These are phyloP conservation scores for Solioccasus polychromus DNA, from an alignment of 768 basidiomycete genomes.

Conservation along the genomic window DNA sequence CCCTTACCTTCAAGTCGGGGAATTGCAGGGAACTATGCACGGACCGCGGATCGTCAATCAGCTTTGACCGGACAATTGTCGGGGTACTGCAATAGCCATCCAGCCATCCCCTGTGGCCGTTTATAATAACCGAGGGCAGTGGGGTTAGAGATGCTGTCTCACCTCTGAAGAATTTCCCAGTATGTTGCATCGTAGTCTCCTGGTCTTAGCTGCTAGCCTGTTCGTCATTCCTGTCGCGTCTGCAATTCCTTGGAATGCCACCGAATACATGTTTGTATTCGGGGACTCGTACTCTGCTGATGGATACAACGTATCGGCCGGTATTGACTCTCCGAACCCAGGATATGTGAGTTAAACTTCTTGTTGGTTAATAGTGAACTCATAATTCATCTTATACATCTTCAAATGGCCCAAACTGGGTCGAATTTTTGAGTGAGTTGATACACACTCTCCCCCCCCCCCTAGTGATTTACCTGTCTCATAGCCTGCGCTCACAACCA, in stretches of 20 bases:
- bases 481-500: slow-evolving; percentile 54
- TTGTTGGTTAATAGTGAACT: too few relatives aligned
- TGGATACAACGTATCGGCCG: slow-evolving; percentile 58
- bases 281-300: slow-evolving; percentile 63
- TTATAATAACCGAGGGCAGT: slow-evolving; percentile 6
- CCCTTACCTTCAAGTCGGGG: too few relatives aligned
- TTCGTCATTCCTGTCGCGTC: slow-evolving; percentile 6
- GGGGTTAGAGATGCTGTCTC: neutral
- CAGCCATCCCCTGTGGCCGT: too few relatives aligned
- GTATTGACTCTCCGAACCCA: slow-evolving; percentile 49
- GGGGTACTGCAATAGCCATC: too few relatives aligned
- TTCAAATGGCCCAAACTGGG: slow-evolving; percentile 65
- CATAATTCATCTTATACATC: slow-evolving; percentile 41
- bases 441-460: neutral
- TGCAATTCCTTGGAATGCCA: slow-evolving; percentile 47
- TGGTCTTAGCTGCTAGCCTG: slow-evolving; percentile 6
- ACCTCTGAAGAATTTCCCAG: neutral
- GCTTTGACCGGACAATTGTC: neutral
- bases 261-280: slow-evolving; percentile 56
- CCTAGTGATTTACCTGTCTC: slow-evolving; percentile 5
- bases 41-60: too few relatives aligned
- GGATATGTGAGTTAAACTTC: slow-evolving; percentile 44
- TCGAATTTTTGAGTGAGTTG: slow-evolving; percentile 45
- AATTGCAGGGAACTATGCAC: too few relatives aligned
- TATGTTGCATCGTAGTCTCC: slow-evolving; percentile 12